Percentiles rank a stretch among this genome's conserved stretches.
Evolutionary conservation across 371 early-diverging fungal genomes (phyloP).

Genomic region (Mortierella sp.): DNA sequence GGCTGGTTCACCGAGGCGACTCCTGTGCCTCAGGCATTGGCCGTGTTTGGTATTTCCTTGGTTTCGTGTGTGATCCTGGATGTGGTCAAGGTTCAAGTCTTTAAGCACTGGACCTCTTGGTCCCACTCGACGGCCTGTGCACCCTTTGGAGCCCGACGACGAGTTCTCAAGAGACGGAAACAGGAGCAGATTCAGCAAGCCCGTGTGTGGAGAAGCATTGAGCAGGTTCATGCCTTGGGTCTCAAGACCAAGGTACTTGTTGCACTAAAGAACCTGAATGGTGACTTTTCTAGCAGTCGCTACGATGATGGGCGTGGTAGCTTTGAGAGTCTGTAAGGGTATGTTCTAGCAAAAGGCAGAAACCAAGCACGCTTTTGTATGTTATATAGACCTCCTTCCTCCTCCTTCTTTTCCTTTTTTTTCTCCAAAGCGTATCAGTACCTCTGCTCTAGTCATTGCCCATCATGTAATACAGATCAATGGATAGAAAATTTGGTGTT

Average conservation of each 20-base stretch:
- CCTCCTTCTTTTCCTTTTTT: too few relatives aligned
- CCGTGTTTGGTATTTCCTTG: slow-evolving; percentile 74
- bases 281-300: slow-evolving; percentile 11
- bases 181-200: slow-evolving; percentile 22
- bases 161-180: slow-evolving; percentile 29
- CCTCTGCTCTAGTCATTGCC: too few relatives aligned
- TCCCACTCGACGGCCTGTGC: slow-evolving; percentile 27
- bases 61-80: slow-evolving; percentile 84
- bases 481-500: too few relatives aligned
- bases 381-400: too few relatives aligned
- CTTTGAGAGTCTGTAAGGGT: slow-evolving; percentile 17
- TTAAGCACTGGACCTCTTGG: slow-evolving; percentile 71
- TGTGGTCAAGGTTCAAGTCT: slow-evolving; percentile 83
- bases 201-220: slow-evolving; percentile 30
- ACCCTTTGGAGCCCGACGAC: slow-evolving; percentile 25
- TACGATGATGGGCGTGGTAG: neutral
- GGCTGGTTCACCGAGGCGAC: slow-evolving; percentile 72
- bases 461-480: too few relatives aligned
- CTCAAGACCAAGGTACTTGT: slow-evolving; percentile 28
- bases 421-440: too few relatives aligned
- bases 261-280: slow-evolving; percentile 22
- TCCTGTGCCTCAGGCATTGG: slow-evolving; percentile 62
- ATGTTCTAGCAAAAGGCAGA: too few relatives aligned
- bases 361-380: too few relatives aligned
- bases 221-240: slow-evolving; percentile 14